Evolutionary conservation across 176 grass and related monocot genomes (phyloP).

Genomic region (Raddia distichophylla): DNA sequence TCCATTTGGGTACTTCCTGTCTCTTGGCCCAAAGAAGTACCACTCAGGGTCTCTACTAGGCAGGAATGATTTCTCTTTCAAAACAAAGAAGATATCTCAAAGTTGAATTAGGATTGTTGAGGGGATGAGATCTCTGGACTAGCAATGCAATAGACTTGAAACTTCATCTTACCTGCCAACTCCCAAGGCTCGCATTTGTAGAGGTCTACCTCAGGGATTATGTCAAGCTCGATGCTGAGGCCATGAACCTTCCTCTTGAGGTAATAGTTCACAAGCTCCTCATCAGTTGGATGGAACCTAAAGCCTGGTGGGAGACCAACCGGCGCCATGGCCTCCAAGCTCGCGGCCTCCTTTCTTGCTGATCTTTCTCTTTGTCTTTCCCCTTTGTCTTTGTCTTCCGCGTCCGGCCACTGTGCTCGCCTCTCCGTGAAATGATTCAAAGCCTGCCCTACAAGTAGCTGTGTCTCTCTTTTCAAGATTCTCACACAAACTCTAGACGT

Average conservation of each 20-base stretch:
- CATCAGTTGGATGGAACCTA: slow-evolving; percentile 96
- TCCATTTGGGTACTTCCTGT: slow-evolving; percentile 88
- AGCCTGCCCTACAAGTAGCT: slow-evolving; percentile 86
- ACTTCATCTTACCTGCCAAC: slow-evolving; percentile 65
- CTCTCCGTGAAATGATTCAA: slow-evolving; percentile 88
- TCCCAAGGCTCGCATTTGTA: slow-evolving; percentile 99
- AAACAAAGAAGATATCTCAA: slow-evolving; percentile 40
- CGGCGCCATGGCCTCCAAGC: slow-evolving; percentile 72
- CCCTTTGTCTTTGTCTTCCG: slow-evolving; percentile 52
- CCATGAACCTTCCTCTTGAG: slow-evolving; percentile 99
- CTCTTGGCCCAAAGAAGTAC: slow-evolving; percentile 96
- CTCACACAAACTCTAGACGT: slow-evolving; percentile 60
- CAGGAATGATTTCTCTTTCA: slow-evolving; percentile 92
- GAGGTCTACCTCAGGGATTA: slow-evolving; percentile 95
- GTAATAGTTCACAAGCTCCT: slow-evolving; percentile 98
- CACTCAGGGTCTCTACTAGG: slow-evolving; percentile 92
- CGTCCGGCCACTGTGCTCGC: slow-evolving; percentile 40
- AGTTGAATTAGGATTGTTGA: slow-evolving; percentile 30
- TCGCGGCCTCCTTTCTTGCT: slow-evolving; percentile 46
- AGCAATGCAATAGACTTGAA: slow-evolving; percentile 12
- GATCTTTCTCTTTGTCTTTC: slow-evolving; percentile 63
- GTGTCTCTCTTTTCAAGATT: slow-evolving; percentile 75
- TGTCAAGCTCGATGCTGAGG: slow-evolving; percentile 85
- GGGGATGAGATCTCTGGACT: slow-evolving; percentile 18
- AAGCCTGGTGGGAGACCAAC: slow-evolving; percentile 97